Evolutionary conservation across 768 basidiomycete species (phyloP), one percentile per base, ranked within the genome.

Genomic region (Dentipellis fragilis): DNA sequence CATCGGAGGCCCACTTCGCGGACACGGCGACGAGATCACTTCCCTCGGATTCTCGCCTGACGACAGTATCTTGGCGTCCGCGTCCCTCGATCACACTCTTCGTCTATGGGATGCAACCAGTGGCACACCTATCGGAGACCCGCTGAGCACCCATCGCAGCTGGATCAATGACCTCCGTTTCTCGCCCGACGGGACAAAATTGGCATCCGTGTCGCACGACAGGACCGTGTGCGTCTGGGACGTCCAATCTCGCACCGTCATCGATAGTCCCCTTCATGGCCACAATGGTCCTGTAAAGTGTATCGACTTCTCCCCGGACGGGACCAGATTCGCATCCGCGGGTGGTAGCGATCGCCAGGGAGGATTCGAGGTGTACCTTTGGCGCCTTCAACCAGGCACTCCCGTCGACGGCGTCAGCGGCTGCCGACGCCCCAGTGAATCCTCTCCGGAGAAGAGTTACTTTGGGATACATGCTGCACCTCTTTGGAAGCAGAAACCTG

Each of bases 31-130:
- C 42, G 36, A 34, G 19, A 35, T 57, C 7, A 12, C 3, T 10
- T 53, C 52, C n/a, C 52, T 57, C 17, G 46, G 29, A 10, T 57
- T 49, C 46, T 57, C 57, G 1, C 52, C 52, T 14, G 52, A 57
- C 14, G 52, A 22, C 17, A 35, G 21, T 7, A 19, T 19, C 47
- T 10, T 54, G 4, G 45, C 47, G n/a, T 57, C 57, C 5, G 57
- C 29, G 1, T 53, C 57, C 1, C 5, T 6, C 0, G 57, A 57
- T 38, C 29, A 17, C 8, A 49, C n/a, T 6, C 37, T 57, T 23
- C 50, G 50, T 3, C 34, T 57, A 10, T 57, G 56, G 56, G 39
- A 57, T n/a, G 36, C 29, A 0, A 38, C 12, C 3, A 48, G 17
- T 5, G 42, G 46, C 38, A 29, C 10, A 4, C 16, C 19, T 1